Evolutionary conservation across 2,329 filamentous ascomycete species (phyloP).

Genomic region (Colletotrichum melonis): DNA sequence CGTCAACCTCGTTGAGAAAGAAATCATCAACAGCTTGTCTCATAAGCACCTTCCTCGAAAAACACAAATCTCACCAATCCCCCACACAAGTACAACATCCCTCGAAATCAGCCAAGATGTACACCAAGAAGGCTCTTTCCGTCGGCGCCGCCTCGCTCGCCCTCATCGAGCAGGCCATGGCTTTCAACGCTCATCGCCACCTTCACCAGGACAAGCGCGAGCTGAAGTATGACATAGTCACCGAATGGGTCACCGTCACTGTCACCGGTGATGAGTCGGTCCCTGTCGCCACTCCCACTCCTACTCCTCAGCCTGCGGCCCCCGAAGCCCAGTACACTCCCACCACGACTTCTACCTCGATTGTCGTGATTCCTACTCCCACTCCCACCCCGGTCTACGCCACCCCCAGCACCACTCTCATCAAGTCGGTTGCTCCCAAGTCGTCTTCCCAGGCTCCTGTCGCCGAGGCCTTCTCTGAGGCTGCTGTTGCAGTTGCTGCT

Average conservation of each 20-base stretch:
- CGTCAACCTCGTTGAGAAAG: constrained; percentile 12
- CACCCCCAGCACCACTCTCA: constrained; percentile 37
- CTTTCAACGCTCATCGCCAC: constrained; percentile 56
- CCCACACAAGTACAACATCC: neutral
- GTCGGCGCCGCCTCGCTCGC: constrained; percentile 53
- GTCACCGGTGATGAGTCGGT: constrained; percentile 46
- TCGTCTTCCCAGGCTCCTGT: constrained; percentile 15
- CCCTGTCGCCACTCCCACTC: constrained; percentile 23
- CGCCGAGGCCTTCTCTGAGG: constrained; percentile 8
- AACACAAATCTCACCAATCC: constrained; percentile 34
- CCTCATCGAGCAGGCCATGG: constrained; percentile 56
- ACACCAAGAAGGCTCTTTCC: constrained; percentile 53
- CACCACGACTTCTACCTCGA: constrained; percentile 29
- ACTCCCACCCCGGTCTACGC: constrained; percentile 14
- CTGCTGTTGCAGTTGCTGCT: constrained; percentile 17
- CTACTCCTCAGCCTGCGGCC: constrained; percentile 15
- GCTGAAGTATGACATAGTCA: constrained; percentile 48
- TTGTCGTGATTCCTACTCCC: constrained; percentile 22
- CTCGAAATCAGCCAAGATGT: constrained; percentile 49
- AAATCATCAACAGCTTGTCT: constrained; percentile 18
- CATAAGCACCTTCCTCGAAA: constrained; percentile 21
- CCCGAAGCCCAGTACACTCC: constrained; percentile 20
- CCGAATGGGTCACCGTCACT: constrained; percentile 55
- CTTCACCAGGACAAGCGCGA: constrained; percentile 50
- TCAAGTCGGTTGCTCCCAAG: constrained; percentile 33